Percentiles rank a stretch among this genome's conserved stretches.
phyloP scores from a whole-genome alignment of 768 basidiomycete species.

The Pleurotus salmoneostramineus region DNA sequence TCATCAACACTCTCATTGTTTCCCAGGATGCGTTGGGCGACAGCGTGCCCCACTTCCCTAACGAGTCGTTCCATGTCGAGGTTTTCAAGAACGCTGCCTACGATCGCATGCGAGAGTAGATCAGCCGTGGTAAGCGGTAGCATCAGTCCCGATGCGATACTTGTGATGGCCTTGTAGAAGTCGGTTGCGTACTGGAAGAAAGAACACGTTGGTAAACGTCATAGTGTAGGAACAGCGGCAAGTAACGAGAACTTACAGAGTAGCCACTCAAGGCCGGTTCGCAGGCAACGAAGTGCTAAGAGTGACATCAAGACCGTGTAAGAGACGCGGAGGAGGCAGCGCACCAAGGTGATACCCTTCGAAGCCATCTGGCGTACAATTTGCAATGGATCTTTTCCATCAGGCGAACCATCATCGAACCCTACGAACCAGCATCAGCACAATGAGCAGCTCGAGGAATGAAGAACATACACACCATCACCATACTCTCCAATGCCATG shows the following conservation, averaged over 20 bases:
- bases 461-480: constrained; percentile 59
- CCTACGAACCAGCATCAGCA: constrained; percentile 40
- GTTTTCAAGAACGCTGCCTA: constrained; percentile 94
- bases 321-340: constrained; percentile 19
- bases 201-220: background rate
- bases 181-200: constrained; percentile 76
- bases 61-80: constrained; percentile 98
- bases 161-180: constrained; percentile 90
- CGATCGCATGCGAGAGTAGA: constrained; percentile 91
- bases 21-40: constrained; percentile 87
- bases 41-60: constrained; percentile 89
- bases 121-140: constrained; percentile 94
- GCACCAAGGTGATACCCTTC: constrained; percentile 84
- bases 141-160: constrained; percentile 94
- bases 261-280: constrained; percentile 95
- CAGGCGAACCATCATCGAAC: constrained; percentile 91
- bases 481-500: constrained; percentile 98
- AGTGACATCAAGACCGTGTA: constrained; percentile 6
- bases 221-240: constrained; percentile 3
- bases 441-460: constrained; percentile 13
- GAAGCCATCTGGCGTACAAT: constrained; percentile 87
- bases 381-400: constrained; percentile 87
- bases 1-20: constrained; percentile 97
- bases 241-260: constrained; percentile 48
- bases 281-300: constrained; percentile 97